A percentile compares a stretch with the other conserved stretches of the same genome.
phyloP scores from a whole-genome alignment of 139 green algal species.

The Closterium sp. region DNA sequence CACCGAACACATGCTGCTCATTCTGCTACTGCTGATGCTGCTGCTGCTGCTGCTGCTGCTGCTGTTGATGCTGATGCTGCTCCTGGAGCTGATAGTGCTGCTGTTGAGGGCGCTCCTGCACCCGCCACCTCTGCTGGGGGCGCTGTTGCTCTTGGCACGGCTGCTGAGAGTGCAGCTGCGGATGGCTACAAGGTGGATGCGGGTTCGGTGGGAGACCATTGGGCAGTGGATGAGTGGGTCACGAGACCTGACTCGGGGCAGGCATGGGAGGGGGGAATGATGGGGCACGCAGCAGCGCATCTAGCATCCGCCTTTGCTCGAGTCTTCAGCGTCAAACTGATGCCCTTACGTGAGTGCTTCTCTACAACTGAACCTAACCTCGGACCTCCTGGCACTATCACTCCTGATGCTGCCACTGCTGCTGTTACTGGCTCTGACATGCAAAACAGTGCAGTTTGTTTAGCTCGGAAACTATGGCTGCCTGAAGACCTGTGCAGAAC shows the following conservation, averaged over 20 bases:
- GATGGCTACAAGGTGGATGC: neutral
- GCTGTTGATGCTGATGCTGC: neutral
- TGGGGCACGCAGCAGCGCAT: neutral
- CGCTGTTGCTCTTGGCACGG: neutral
- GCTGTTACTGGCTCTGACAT: too few species aligned
- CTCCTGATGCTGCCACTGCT: too few species aligned
- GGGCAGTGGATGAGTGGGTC: neutral
- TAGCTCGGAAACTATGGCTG: neutral
- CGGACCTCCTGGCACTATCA: too few species aligned
- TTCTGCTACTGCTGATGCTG: neutral
- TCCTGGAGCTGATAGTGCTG: neutral
- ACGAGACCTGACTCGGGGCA: neutral
- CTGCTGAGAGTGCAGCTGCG: neutral
- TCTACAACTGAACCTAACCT: neutral
- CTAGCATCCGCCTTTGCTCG: neutral
- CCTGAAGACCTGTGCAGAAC: neutral
- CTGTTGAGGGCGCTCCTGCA: neutral
- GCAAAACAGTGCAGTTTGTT: neutral
- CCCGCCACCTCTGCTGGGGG: neutral
- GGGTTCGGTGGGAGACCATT: neutral
- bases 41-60: neutral
- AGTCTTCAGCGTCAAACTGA: neutral
- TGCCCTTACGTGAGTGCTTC: neutral
- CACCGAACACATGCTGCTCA: neutral
- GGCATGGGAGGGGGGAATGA: neutral